A percentile compares a stretch with the other conserved stretches of the same genome.
Conservation (phyloP, 345 rosid genomes). For the Rhodamnia argentea region DNA sequence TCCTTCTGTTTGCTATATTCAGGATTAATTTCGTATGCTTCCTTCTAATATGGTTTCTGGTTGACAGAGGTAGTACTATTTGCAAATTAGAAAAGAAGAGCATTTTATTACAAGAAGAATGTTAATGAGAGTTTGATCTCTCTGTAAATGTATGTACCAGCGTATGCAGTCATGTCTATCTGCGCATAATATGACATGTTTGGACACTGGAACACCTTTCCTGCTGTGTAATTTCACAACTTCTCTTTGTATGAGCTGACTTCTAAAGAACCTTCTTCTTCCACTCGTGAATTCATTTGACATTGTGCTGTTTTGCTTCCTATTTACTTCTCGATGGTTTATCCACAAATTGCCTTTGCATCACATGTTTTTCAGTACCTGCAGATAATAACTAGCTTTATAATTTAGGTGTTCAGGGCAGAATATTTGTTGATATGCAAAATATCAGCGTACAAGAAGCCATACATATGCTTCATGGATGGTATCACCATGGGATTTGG, state of each 20-base stretch:
- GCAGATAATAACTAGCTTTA: background rate
- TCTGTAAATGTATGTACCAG: background rate
- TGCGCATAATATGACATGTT: background rate
- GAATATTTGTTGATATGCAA: conserved; percentile 88
- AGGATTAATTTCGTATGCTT: background rate
- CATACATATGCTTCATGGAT: conserved; percentile 87
- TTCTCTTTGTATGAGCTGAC: background rate
- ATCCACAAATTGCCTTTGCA: background rate
- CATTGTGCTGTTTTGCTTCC: background rate
- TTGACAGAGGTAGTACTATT: background rate
- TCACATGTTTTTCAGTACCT: background rate
- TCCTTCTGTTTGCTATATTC: background rate
- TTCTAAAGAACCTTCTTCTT: background rate
- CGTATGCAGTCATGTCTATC: background rate
- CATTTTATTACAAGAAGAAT: background rate
- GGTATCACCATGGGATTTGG: conserved; percentile 97
- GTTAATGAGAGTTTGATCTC: background rate
- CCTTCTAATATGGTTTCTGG: background rate
- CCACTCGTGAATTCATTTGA: background rate
- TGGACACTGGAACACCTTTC: background rate
- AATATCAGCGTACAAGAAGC: conserved; percentile 76
- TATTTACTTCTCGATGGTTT: background rate
- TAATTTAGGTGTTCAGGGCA: conserved; percentile 63
- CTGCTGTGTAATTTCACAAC: background rate
- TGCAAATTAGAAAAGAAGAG: background rate